Conservation (phyloP, 345 rosid genomes). For the Eucalyptus erythrocorys region DNA sequence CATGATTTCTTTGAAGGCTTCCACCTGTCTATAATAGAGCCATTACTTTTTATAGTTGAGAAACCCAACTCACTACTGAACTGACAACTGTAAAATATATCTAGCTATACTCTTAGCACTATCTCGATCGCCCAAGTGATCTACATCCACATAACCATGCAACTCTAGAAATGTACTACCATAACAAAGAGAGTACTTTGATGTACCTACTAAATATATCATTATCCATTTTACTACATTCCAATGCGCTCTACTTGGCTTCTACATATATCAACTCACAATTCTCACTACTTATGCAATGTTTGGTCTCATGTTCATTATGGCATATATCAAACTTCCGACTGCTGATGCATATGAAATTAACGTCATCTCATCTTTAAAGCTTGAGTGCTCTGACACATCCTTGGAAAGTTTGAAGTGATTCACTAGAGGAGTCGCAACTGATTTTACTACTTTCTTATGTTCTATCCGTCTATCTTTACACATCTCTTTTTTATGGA, state of each 20-base stretch:
- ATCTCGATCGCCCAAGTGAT: not conserved
- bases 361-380: no score
- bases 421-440: not conserved
- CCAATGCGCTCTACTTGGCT: rapidly evolving
- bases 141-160: rapidly evolving
- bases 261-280: not conserved
- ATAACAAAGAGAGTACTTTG: not conserved
- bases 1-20: not conserved
- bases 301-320: not conserved
- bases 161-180: not conserved
- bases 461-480: no score
- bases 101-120: not conserved
- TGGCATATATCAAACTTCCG: no score
- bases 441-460: no score
- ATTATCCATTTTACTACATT: no score
- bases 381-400: not conserved
- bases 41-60: not conserved
- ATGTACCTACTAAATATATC: no score
- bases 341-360: not conserved
- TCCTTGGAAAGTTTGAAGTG: not conserved
- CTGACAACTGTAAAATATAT: rapidly evolving
- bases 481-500: not conserved
- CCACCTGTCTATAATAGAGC: rapidly evolving
- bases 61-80: no score
- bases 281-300: no score